These are phyloP conservation scores for Geosiphon pyriformis DNA, from an alignment of 192 early-diverging fungal species.

Conservation along the genomic window DNA sequence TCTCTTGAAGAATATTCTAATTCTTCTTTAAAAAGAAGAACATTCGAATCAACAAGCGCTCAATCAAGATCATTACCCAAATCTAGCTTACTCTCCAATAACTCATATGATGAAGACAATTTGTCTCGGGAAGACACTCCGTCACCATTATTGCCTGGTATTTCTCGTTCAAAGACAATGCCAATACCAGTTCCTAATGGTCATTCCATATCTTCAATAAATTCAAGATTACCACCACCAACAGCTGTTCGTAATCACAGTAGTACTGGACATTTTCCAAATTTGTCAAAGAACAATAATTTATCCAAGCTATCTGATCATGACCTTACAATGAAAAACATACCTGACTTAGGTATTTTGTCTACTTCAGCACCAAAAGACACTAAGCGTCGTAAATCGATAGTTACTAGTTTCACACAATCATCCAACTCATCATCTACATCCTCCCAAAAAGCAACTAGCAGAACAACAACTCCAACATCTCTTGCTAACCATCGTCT, in stretches of 20 bases:
- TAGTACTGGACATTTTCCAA: slow-evolving; percentile 4
- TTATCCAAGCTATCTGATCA: background rate
- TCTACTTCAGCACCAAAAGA: background rate
- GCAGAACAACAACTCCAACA: slow-evolving; percentile 8
- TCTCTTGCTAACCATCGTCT: slow-evolving; percentile 2
- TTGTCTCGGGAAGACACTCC: background rate
- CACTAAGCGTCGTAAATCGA: background rate
- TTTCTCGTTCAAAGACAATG: slow-evolving; percentile 16
- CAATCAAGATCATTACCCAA: background rate
- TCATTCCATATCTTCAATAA: background rate
- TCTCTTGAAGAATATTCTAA: background rate
- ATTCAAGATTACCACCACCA: slow-evolving; percentile 15
- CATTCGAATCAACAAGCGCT: background rate
- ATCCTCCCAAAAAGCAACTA: background rate
- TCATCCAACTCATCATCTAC: background rate
- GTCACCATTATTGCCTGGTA: slow-evolving; percentile 11
- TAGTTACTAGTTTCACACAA: background rate
- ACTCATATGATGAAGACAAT: background rate
- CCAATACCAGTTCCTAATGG: slow-evolving; percentile 8
- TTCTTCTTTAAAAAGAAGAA: background rate
- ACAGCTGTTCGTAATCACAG: slow-evolving; percentile 6
- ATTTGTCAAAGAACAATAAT: slow-evolving; percentile 18
- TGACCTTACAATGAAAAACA: background rate
- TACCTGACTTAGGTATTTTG: background rate
- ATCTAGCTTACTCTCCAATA: background rate